phyloP scores from a whole-genome alignment of 805 yeast species.

The Pichia cephalocereana region DNA sequence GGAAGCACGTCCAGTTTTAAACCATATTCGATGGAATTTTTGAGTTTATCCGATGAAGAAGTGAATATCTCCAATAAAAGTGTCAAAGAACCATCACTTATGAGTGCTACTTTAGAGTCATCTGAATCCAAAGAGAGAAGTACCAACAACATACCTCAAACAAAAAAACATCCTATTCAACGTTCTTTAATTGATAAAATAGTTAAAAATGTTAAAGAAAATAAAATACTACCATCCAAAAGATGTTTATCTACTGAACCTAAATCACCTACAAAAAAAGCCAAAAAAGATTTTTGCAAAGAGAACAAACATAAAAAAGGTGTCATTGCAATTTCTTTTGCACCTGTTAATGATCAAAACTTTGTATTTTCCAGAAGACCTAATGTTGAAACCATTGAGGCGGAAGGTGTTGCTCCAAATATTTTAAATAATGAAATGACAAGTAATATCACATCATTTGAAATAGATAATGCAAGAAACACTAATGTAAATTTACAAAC shows the following conservation, averaged over 20 bases:
- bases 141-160: no score
- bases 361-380: constrained; percentile 18
- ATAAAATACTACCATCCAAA: no score
- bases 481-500: background rate
- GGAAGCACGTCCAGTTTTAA: background rate
- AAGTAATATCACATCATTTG: background rate
- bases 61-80: background rate
- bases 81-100: no score
- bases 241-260: no score
- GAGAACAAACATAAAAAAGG: background rate
- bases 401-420: constrained; percentile 13
- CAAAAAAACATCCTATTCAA: no score
- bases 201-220: no score
- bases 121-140: no score
- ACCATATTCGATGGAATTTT: constrained; percentile 4
- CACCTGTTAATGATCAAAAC: constrained; percentile 3
- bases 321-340: constrained; percentile 2
- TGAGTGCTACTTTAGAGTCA: no score
- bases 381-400: constrained; percentile 21
- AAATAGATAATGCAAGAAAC: constrained; percentile 7
- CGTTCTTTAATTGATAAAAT: no score
- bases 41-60: constrained; percentile 7
- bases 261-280: background rate
- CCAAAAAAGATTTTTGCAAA: background rate
- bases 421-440: background rate